Evolutionary conservation across 495 filamentous ascomycete species (phyloP).

Genomic region (Lophiostoma macrostomum): DNA sequence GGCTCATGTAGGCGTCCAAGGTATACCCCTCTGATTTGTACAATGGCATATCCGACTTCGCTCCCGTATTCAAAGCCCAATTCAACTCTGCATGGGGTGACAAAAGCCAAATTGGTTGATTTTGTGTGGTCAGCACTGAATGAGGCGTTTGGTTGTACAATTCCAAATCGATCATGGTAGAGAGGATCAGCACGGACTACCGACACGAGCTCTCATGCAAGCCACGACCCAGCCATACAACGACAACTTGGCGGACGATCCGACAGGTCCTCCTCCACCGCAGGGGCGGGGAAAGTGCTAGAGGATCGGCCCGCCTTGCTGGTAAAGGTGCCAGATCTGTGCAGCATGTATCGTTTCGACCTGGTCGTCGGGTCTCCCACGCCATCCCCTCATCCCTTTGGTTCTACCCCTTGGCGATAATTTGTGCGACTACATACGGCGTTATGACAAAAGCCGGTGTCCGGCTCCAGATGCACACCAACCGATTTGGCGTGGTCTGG

Average conservation of each 20-base stretch:
- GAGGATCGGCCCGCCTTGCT: conserved; percentile 21
- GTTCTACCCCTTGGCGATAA: conserved; percentile 26
- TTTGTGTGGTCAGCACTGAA: no score
- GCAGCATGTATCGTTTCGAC: conserved; percentile 26
- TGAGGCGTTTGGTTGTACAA: no score
- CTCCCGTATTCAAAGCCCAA: no score
- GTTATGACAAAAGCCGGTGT: conserved; percentile 8
- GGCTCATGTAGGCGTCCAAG: no score
- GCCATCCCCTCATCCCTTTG: not conserved
- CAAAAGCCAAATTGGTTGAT: no score
- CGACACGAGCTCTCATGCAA: no score
- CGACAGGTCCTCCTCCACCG: conserved; percentile 9
- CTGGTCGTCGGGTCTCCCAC: conserved; percentile 16
- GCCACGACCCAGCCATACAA: no score
- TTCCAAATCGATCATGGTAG: no score
- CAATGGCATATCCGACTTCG: no score
- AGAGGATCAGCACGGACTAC: no score
- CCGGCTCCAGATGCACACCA: conserved; percentile 20
- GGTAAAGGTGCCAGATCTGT: conserved; percentile 24
- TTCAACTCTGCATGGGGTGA: no score
- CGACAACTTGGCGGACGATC: conserved; percentile 18
- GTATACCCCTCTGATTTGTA: no score
- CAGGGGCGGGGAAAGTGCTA: conserved; percentile 6
- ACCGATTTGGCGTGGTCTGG: conserved; percentile 28
- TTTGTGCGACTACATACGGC: conserved; percentile 18